Conservation (phyloP, 2,329 filamentous ascomycete genomes). For the Beauveria australis region DNA sequence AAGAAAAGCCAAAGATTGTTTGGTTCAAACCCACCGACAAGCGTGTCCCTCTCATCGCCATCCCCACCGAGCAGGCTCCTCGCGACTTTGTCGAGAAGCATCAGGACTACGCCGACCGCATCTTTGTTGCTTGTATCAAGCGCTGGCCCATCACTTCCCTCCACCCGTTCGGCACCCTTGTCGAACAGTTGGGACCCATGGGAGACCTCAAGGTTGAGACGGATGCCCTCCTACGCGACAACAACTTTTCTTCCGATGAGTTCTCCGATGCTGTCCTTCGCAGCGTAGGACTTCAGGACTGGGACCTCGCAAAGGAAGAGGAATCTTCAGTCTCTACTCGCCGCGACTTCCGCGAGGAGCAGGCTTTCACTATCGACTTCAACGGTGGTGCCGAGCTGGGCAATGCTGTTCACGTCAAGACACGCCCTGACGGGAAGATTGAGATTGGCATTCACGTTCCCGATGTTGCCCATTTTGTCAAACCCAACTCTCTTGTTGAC, state of each 20-base stretch:
- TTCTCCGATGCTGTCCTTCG: slow-evolving; percentile 95
- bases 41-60: slow-evolving; percentile 94
- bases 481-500: slow-evolving; percentile 89
- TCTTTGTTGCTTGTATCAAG: slow-evolving; percentile 99
- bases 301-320: slow-evolving; percentile 78
- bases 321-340: slow-evolving; percentile 65
- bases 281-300: slow-evolving; percentile 86
- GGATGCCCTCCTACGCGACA: slow-evolving; percentile 91
- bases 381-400: slow-evolving; percentile 83
- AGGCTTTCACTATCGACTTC: slow-evolving; percentile 85
- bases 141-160: slow-evolving; percentile 99
- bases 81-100: slow-evolving; percentile 98
- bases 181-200: slow-evolving; percentile 95
- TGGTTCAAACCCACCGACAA: slow-evolving; percentile 99
- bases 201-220: slow-evolving; percentile 96
- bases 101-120: slow-evolving; percentile 92
- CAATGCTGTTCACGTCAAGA: slow-evolving; percentile 87
- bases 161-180: slow-evolving; percentile 93
- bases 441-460: slow-evolving; percentile 94
- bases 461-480: slow-evolving; percentile 94
- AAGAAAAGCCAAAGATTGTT: slow-evolving; percentile 98
- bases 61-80: slow-evolving; percentile 94
- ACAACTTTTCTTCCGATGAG: slow-evolving; percentile 96
- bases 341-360: slow-evolving; percentile 83
- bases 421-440: slow-evolving; percentile 71